phyloP scores from a whole-genome alignment of 768 basidiomycete species.

The Cystobasidium onofrii region DNA sequence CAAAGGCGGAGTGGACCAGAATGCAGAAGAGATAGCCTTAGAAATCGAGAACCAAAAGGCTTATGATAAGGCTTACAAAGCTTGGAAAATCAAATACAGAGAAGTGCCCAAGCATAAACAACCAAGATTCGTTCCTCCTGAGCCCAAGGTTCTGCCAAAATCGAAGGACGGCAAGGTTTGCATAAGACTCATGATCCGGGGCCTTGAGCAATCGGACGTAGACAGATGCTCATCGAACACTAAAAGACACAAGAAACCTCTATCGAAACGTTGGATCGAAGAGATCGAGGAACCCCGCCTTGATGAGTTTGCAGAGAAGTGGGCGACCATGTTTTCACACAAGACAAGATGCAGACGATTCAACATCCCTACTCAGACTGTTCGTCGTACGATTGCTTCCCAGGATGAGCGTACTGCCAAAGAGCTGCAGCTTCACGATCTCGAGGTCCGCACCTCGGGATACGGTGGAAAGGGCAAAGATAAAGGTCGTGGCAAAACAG shows the following conservation, averaged over 20 bases:
- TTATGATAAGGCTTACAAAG: background rate
- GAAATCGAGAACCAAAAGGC: background rate
- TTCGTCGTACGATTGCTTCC: background rate
- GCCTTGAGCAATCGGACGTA: background rate
- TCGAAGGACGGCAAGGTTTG: background rate
- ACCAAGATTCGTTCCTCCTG: background rate
- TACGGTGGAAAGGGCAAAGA: conserved; percentile 5
- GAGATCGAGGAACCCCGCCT: background rate
- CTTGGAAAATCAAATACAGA: background rate
- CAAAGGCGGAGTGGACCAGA: background rate
- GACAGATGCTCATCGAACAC: background rate
- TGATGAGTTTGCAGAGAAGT: background rate
- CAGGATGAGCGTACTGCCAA: background rate
- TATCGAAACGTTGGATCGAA: background rate
- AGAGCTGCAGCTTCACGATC: background rate
- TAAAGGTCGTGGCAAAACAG: background rate
- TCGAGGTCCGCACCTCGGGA: background rate
- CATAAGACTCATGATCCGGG: background rate
- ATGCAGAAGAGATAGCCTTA: background rate
- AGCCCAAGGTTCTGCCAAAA: background rate
- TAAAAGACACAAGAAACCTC: background rate
- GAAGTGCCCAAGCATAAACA: background rate
- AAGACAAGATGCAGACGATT: background rate
- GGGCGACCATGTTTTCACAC: background rate
- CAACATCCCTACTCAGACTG: background rate